Evolutionary conservation across 139 green algal species (phyloP).

Genomic region (Deuterostichococcus epilithicus): DNA sequence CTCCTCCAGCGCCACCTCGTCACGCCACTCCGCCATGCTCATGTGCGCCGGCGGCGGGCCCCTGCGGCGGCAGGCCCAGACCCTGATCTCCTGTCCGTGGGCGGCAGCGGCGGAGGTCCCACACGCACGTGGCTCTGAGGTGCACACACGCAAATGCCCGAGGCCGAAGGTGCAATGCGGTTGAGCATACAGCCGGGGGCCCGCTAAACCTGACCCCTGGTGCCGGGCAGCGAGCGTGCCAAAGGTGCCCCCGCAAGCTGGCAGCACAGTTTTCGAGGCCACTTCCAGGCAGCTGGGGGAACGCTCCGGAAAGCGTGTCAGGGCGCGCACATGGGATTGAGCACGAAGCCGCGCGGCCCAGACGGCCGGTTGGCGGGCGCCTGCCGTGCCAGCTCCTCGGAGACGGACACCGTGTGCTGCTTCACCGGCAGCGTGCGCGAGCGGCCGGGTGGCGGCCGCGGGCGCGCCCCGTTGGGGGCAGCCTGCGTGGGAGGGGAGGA

Average conservation of each 20-base stretch:
- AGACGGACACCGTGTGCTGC: background rate
- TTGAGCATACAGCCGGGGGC: background rate
- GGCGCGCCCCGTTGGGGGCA: too few relatives aligned
- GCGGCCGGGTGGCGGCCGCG: too few relatives aligned
- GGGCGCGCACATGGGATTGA: background rate
- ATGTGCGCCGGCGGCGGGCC: background rate
- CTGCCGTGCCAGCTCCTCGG: background rate
- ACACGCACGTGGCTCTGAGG: background rate
- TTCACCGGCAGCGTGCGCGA: background rate
- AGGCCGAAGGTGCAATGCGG: background rate
- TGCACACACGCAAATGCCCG: background rate
- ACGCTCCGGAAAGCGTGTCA: too few relatives aligned
- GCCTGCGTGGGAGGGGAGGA: too few relatives aligned
- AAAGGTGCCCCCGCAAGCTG: too few relatives aligned
- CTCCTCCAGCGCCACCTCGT: conserved; percentile 2
- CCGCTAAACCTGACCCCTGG: background rate
- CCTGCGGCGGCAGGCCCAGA: background rate
- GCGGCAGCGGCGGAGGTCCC: background rate
- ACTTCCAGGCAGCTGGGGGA: too few relatives aligned
- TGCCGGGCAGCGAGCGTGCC: too few relatives aligned
- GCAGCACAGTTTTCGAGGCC: too few relatives aligned
- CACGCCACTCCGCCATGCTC: background rate
- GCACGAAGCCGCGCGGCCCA: background rate
- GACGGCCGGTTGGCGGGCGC: conserved; percentile 11
- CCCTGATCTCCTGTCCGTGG: background rate